Percentiles rank a stretch among this genome's conserved stretches.
These are phyloP conservation scores for Zygosaccharomyces rouxii DNA, from an alignment of 805 yeast species.

Conservation along the genomic window DNA sequence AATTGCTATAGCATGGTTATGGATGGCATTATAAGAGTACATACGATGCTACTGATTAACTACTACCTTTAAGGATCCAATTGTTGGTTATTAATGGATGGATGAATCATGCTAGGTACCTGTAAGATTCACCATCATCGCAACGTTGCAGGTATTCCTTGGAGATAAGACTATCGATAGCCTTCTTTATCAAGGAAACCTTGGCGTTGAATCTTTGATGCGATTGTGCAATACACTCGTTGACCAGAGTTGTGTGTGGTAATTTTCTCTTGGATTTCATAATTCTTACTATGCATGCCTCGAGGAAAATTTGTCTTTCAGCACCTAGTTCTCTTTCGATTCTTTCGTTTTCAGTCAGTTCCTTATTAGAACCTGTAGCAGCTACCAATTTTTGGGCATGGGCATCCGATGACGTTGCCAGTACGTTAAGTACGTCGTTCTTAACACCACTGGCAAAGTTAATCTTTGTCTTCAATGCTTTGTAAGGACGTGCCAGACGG, in stretches of 20 bases:
- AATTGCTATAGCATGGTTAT: background rate
- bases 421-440: constrained; percentile 30
- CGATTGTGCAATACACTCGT: constrained; percentile 84
- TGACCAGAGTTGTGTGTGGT: constrained; percentile 73
- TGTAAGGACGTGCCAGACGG: constrained; percentile 75
- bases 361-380: constrained; percentile 38
- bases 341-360: constrained; percentile 50
- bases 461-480: constrained; percentile 76
- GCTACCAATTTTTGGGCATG: constrained; percentile 21
- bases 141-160: constrained; percentile 78
- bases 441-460: constrained; percentile 66
- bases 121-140: constrained; percentile 66
- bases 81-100: too few relatives aligned
- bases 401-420: constrained; percentile 13
- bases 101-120: constrained; percentile 65
- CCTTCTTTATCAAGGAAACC: constrained; percentile 79
- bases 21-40: background rate
- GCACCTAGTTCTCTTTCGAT: constrained; percentile 79
- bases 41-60: background rate
- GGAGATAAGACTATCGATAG: constrained; percentile 80
- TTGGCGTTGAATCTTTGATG: constrained; percentile 77
- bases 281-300: constrained; percentile 92
- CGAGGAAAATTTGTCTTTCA: constrained; percentile 76
- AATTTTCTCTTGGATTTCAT: constrained; percentile 89
- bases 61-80: too few relatives aligned